These are phyloP conservation scores for Fomitopsis serialis DNA, from an alignment of 768 basidiomycete species.

Conservation along the genomic window DNA sequence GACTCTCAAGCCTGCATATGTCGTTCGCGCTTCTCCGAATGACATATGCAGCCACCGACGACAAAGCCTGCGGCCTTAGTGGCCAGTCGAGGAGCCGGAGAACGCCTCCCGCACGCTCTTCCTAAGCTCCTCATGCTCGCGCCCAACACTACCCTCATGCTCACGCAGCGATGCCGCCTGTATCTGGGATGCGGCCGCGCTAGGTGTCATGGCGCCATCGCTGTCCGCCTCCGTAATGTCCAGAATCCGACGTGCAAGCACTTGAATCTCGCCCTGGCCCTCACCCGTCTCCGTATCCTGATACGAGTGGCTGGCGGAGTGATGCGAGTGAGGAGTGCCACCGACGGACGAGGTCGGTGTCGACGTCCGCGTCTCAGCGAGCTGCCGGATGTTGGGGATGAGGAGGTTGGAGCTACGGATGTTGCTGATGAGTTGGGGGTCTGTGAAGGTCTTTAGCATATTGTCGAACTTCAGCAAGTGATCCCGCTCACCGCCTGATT, in stretches of 20 bases:
- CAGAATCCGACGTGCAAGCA: conserved; percentile 77
- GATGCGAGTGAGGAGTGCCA: conserved; percentile 67
- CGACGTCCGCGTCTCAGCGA: conserved; percentile 66
- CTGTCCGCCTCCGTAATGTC: conserved; percentile 79
- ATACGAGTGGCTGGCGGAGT: conserved; percentile 64
- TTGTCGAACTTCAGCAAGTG: too few relatives aligned
- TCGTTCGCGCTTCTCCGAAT: neutral
- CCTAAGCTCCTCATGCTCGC: conserved; percentile 77
- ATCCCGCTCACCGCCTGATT: conserved; percentile 87
- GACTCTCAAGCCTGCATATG: too few relatives aligned
- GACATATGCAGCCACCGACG: neutral
- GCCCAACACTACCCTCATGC: conserved; percentile 43
- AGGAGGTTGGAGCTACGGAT: conserved; percentile 81
- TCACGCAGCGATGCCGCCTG: conserved; percentile 67
- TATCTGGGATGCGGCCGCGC: conserved; percentile 59
- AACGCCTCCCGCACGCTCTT: conserved; percentile 82
- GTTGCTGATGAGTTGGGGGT: conserved; percentile 85
- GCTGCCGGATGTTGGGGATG: conserved; percentile 80
- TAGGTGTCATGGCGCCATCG: conserved; percentile 55
- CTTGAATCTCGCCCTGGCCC: conserved; percentile 87
- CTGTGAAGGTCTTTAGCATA: conserved; percentile 30
- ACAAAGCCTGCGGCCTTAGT: conserved; percentile 10
- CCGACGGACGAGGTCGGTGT: conserved; percentile 66
- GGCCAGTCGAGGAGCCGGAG: conserved; percentile 50
- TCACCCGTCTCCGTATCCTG: conserved; percentile 82